Base-by-base conservation (phyloP, 805 yeast genomes). In the Tanozyma kutaoensis region DNA sequence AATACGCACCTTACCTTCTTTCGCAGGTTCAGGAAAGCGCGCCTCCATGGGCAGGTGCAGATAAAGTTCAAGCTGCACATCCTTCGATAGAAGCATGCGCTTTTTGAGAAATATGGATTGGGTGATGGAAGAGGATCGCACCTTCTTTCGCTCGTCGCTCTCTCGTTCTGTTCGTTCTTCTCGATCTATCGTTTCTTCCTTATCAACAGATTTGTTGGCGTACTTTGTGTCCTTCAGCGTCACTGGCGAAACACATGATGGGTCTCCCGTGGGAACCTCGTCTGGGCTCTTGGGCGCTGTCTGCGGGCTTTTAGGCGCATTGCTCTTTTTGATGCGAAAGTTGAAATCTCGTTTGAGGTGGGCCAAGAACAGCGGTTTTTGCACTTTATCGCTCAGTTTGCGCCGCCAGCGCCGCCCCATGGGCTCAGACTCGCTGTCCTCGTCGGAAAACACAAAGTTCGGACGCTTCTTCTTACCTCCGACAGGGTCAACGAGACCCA, bases 41-140 rank as follows among this genome's bases (percentile, higher is more conserved):
- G n/a, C n/a, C n/a, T n/a, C n/a, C n/a, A n/a, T n/a, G n/a, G n/a
- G n/a, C n/a, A n/a, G n/a, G n/a, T n/a, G n/a, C n/a, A n/a, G n/a
- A n/a, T n/a, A 31, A 9, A 58, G 37, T 39, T 59, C 66, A 12
- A 55, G 28, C 33, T 58, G 61, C 7, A 59, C 35, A 21, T 58
- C 65, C 34, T 58, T 59, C 13, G 59, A 50, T 28, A 45, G 46
- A 2, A 55, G 32, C 10, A 48, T 29, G 28, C 44, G 50, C 32
- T 49, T 50, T 29, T 55, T 57, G 27, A 55, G 32, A 28, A 36
- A 42, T 31, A 42, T 32, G 17, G 46, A 38, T 28, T 46, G 52
- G 12, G 46, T 45, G 29, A 41, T 40, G n/a, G 43, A 27, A 9
- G 42, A 35, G 11, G 32, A 27, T 15, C 38, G 35, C 15, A 32